These are phyloP conservation scores for Pestalotiopsis sp. DNA, from an alignment of 2,329 filamentous ascomycete species.

Conservation along the genomic window DNA sequence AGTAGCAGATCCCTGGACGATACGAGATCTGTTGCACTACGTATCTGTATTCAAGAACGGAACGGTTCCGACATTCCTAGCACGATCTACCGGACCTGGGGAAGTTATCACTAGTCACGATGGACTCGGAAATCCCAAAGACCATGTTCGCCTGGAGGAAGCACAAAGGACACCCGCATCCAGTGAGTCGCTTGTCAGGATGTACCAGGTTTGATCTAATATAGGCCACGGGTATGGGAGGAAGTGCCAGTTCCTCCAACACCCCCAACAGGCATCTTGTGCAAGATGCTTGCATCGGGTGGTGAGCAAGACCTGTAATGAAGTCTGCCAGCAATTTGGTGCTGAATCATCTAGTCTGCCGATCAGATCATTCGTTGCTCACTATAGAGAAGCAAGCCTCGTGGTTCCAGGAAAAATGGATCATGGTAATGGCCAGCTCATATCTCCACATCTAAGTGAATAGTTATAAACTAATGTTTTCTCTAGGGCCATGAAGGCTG, in stretches of 20 bases:
- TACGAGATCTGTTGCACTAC: background rate
- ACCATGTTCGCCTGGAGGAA: conserved; percentile 40
- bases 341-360: conserved; percentile 26
- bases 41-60: background rate
- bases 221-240: conserved; percentile 25
- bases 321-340: background rate
- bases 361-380: conserved; percentile 34
- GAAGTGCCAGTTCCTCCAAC: conserved; percentile 29
- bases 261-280: conserved; percentile 28
- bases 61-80: background rate
- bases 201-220: background rate
- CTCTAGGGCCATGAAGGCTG: conserved; percentile 28
- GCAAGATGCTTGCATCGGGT: conserved; percentile 38
- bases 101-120: background rate
- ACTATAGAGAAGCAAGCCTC: conserved; percentile 28
- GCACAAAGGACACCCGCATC: conserved; percentile 31
- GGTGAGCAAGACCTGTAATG: background rate
- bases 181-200: conserved; percentile 18
- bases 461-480: background rate
- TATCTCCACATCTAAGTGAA: background rate
- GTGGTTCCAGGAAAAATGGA: conserved; percentile 33
- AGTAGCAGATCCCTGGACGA: background rate
- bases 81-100: background rate
- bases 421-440: conserved; percentile 16
- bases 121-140: conserved; percentile 19